Percentiles rank a stretch among this genome's conserved stretches.
Conservation (phyloP, 768 basidiomycete genomes). For the Mycena albidolilacea region DNA sequence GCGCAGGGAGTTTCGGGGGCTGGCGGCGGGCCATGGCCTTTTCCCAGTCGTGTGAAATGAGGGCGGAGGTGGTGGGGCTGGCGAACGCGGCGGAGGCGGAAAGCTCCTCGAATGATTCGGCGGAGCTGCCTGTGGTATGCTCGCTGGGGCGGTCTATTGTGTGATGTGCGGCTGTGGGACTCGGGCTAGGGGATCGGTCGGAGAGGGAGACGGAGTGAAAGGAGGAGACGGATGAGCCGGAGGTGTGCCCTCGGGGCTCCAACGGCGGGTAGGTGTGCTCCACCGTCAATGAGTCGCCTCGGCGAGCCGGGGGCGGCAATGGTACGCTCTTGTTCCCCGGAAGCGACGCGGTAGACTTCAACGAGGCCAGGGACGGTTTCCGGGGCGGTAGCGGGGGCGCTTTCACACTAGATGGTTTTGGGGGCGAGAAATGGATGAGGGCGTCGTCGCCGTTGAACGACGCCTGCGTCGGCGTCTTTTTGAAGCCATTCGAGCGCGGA, state of each 20-base stretch:
- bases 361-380: constrained; percentile 68
- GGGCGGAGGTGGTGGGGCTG: constrained; percentile 66
- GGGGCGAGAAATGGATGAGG: constrained; percentile 71
- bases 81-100: constrained; percentile 63
- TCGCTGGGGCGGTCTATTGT: constrained; percentile 23
- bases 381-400: constrained; percentile 79
- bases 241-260: constrained; percentile 60
- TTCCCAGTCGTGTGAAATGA: constrained; percentile 67
- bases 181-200: constrained; percentile 64
- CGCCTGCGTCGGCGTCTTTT: constrained; percentile 48
- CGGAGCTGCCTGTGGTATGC: constrained; percentile 43
- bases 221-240: constrained; percentile 83
- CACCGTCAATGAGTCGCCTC: constrained; percentile 66
- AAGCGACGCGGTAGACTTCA: constrained; percentile 57
- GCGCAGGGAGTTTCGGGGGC: constrained; percentile 66
- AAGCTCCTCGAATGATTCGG: constrained; percentile 82
- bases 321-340: constrained; percentile 40
- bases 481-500: constrained; percentile 42
- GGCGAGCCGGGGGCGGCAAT: constrained; percentile 52
- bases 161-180: constrained; percentile 44
- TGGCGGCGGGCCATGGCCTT: constrained; percentile 54
- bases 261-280: constrained; percentile 72
- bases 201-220: constrained; percentile 89
- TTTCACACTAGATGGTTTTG: constrained; percentile 47
- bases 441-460: constrained; percentile 50